These are phyloP conservation scores for Middelhovenomyces tepae DNA, from an alignment of 805 yeast species.

Conservation along the genomic window DNA sequence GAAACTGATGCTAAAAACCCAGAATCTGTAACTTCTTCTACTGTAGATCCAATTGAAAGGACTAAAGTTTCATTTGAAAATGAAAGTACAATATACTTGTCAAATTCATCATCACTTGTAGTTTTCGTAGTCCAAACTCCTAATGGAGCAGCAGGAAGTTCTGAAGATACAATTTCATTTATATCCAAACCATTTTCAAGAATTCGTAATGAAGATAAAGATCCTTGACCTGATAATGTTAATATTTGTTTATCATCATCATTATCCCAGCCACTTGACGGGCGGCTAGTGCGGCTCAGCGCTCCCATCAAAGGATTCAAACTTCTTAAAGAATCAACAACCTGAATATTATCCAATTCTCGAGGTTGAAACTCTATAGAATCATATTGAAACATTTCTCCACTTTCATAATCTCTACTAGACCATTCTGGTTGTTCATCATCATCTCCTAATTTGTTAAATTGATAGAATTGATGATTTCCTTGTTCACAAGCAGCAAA, in stretches of 20 bases:
- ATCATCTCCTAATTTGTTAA: constrained; percentile 64
- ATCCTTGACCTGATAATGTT: constrained; percentile 35
- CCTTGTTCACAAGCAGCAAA: constrained; percentile 57
- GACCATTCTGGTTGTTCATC: constrained; percentile 32
- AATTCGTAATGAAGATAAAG: constrained; percentile 38
- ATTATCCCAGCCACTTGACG: constrained; percentile 15
- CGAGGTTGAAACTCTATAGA: constrained; percentile 15
- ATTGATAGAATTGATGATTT: constrained; percentile 65
- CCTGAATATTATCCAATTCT: constrained; percentile 44
- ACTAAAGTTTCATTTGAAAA: constrained; percentile 62
- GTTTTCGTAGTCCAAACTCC: constrained; percentile 57
- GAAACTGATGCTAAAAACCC: constrained; percentile 47
- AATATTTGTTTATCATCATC: constrained; percentile 32
- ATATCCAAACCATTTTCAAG: constrained; percentile 52
- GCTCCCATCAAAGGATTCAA: constrained; percentile 46
- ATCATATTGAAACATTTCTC: constrained; percentile 11
- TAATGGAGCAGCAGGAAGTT: constrained; percentile 58
- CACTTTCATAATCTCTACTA: constrained; percentile 22
- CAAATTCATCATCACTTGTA: constrained; percentile 36
- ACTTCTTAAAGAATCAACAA: constrained; percentile 40
- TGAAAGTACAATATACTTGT: constrained; percentile 58
- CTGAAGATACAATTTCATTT: constrained; percentile 61
- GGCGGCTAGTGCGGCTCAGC: constrained; percentile 21
- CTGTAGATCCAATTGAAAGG: constrained; percentile 68
- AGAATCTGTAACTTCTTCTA: constrained; percentile 64